Evolutionary conservation across 345 rosid species (phyloP), one percentile per base, ranked within the genome.

Genomic region (Eucalyptus guilfoylei): DNA sequence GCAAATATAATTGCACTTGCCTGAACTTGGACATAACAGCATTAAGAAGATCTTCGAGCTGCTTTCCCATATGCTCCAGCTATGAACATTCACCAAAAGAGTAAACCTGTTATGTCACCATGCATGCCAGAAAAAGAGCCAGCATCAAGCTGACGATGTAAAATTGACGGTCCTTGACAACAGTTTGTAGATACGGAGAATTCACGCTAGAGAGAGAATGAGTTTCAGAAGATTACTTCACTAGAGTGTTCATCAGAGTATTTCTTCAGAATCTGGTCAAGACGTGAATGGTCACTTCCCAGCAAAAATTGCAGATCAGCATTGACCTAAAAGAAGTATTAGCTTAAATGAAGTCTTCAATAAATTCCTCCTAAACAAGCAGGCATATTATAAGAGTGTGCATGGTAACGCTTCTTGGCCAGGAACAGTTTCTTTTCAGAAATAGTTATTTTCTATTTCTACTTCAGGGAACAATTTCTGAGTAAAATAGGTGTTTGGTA

Each of bases 61-160:
- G 91, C 80, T 48, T 88, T 89, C 95, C 95, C 96, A 95, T 95
- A 92, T 94, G 89, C 30, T 80, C 90, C 47, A 95, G 89, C 95
- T 95, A 85, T 89, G 87, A 76, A 58, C 24, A 86, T 34, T 16
- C 16, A 40, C 49, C 87, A 69, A 13, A 91, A 88, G 83, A 76
- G 47, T 21, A 37, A 76, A 76, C 85, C 30, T 76, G 9, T 76
- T 34, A 72, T 72, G 81, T 72, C 81, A 72, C 44, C 26, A 34
- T 11, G 81, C 42, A 72, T 21, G 12, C 47, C 85, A 40, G 47
- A 12, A 21, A 40, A 76, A 40, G 85, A 76, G 47, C 85, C 85
- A 76, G 81, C 44, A 72, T 72, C 69, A 62, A 62, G 32, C 69
- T 62, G 69, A 30, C n/a, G 17, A 62, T 45, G 69, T 34, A 83